Percentiles rank a stretch among this genome's conserved stretches.
Conservation (phyloP, 306 rosid genomes). For the Prunus mume region DNA sequence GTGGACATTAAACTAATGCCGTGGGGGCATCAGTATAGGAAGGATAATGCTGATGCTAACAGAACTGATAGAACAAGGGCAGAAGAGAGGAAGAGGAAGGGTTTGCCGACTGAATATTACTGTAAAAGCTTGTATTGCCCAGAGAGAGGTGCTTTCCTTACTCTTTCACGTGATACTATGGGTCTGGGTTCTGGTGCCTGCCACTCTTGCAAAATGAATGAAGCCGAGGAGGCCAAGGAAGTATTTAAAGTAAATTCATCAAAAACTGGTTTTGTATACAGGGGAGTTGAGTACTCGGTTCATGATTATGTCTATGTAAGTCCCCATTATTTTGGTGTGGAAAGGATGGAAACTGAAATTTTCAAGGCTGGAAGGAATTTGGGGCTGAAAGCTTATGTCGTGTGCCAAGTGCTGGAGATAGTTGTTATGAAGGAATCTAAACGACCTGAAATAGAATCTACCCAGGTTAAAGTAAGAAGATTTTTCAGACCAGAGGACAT, state of each 20-base stretch:
- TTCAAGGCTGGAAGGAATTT: conserved; percentile 82
- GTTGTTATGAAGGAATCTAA: conserved; percentile 45
- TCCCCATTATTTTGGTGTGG: conserved; percentile 56
- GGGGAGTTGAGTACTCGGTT: conserved; percentile 59
- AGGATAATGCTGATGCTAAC: conserved; percentile 52
- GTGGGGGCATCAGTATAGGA: conserved; percentile 84
- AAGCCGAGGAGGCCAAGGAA: conserved; percentile 52
- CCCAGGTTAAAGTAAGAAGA: conserved; percentile 74
- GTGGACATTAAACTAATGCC: conserved; percentile 44
- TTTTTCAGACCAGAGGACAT: conserved; percentile 91
- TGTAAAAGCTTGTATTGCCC: conserved; percentile 90
- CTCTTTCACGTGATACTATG: conserved; percentile 55
- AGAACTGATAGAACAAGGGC: conserved; percentile 66
- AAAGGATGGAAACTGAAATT: conserved; percentile 48
- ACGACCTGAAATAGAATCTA: conserved; percentile 41
- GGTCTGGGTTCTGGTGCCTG: conserved; percentile 81
- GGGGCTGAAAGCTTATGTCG: conserved; percentile 75
- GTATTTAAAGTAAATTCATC: conserved; percentile 51
- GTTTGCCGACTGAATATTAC: conserved; percentile 65
- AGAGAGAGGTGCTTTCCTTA: conserved; percentile 77
- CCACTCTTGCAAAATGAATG: conserved; percentile 60
- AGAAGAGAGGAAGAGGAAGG: conserved; percentile 82
- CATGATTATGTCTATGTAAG: conserved; percentile 62
- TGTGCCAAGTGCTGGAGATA: conserved; percentile 76
- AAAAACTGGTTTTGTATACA: conserved; percentile 49